phyloP scores from a whole-genome alignment of 768 basidiomycete genomes.

The Stropharia rugosoannulata region DNA sequence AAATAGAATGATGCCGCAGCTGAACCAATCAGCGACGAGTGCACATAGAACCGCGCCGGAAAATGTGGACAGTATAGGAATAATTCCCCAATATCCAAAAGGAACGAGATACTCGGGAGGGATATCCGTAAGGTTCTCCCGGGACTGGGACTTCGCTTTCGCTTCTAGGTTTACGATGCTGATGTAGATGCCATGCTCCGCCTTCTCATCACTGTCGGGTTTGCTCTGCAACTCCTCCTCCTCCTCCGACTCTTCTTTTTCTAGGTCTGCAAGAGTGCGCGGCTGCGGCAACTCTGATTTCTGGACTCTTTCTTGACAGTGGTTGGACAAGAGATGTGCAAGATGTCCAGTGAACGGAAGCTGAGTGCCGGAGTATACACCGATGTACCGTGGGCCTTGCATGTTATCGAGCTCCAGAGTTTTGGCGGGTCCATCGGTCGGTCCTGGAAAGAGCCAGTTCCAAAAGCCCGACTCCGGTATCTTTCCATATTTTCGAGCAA shows the following conservation, averaged over 20 bases:
- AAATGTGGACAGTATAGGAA: background rate
- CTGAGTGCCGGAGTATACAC: slow-evolving; percentile 9
- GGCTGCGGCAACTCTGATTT: background rate
- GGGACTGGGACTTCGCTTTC: background rate
- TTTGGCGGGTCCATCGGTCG: background rate
- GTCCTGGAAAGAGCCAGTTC: slow-evolving; percentile 11
- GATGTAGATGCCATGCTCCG: too few species aligned
- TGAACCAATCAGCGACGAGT: slow-evolving; percentile 10
- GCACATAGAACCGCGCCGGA: background rate
- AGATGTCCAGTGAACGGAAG: slow-evolving; percentile 6
- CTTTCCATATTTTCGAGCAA: slow-evolving; percentile 11
- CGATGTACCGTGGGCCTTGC: slow-evolving; percentile 2
- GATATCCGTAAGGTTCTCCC: background rate
- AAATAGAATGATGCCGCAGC: slow-evolving; percentile 11
- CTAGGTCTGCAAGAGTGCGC: too few species aligned
- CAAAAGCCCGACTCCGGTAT: slow-evolving; percentile 6
- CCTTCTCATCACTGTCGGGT: too few species aligned
- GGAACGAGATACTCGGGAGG: background rate
- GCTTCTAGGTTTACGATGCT: too few species aligned
- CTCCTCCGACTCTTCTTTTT: too few species aligned
- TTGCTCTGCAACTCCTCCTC: too few species aligned
- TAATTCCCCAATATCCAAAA: background rate
- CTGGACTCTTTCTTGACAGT: background rate
- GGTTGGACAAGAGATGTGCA: slow-evolving; percentile 1
- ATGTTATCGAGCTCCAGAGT: slow-evolving; percentile 7